Evolutionary conservation across 2,329 filamentous ascomycete genomes (phyloP), one percentile per base, ranked within the genome.

Genomic region (Albophoma yamanashiensis): DNA sequence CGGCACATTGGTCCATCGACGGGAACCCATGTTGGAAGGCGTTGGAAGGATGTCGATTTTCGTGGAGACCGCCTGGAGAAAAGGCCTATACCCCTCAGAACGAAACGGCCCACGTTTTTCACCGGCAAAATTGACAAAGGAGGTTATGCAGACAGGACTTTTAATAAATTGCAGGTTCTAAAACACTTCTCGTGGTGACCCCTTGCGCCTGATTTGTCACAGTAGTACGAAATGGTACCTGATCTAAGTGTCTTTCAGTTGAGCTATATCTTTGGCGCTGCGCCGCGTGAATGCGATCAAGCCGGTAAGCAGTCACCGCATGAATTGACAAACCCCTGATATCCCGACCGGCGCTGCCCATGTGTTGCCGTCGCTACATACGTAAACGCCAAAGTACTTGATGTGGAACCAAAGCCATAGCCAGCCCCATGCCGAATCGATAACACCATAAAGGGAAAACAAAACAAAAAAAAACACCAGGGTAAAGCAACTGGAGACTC

Each of bases 41-140:
- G 74, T 76, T 76, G 71, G 59, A 73, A 67, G 74, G 67, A 66
- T 69, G 67, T 65, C 66, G 67, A 69, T 70, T 73, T 74, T 74
- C 67, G 73, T 59, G 59, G 67, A 71, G 67, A 70, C 68, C 72
- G 71, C 71, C 71, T 74, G 71, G 70, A 62, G 57, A 59, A 62
- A 62, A 71, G 73, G 71, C 71, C 71, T 74, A 76, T 75, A 75
- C 74, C 74, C 72, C 65, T 64, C 69, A 67, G 67, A 61, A 62
- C 67, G 66, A 69, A 55, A 73, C 67, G 70, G 67, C 69, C 65
- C 68, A 68, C 66, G 64, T 67, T 65, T 69, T 67, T 67, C 68
- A 71, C 71, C 72, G 67, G 68, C 55, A 55, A 36, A 38, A 67
- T 68, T 65, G 67, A 71, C 66, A 65, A 67, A 31, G 67, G 69